Base-by-base conservation (phyloP, 805 yeast species). In the Limtongia smithiae region DNA sequence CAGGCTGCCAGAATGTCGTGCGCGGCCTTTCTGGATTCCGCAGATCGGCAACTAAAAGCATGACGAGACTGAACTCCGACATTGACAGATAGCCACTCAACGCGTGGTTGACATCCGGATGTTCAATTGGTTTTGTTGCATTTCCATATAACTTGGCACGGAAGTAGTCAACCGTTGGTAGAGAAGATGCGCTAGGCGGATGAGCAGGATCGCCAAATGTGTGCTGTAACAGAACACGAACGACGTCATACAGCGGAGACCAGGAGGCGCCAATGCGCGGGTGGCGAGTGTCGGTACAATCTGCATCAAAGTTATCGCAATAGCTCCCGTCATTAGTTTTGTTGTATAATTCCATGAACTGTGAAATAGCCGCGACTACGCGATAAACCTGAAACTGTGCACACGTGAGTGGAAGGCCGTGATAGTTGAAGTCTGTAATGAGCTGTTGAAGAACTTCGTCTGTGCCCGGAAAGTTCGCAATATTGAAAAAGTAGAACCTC, bases 201-300 rank as follows among this genome's bases (percentile, higher is more conserved):
- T 14, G 15, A 11, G 28, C 25, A n/a, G 37, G 37, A 6, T 5
- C n/a, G 12, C 17, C 28, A 30, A 40, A 40, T 12, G 21, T 27
- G 21, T 41, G 51, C 32, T 41, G 33, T 8, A 44, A 18, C 2
- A 51, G 44, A n/a, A 37, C 25, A n/a, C 39, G 37, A n/a, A 51
- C 31, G 18, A 51, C 43, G 28, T 51, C 51, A 27, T 51, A 51
- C 14, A 47, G 40, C 37, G 45, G 44, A 5, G 48, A 41, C 55
- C 55, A 51, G 18, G 48, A 48, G 7, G 41, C 44, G 7, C 9
- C 27, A 5, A 44, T 7, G 14, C n/a, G 21, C 35, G 17, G 47
- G 11, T 12, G 21, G 17, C 21, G 33, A 12, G 20, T 15, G 15
- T 22, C 40, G 20, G 34, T 37, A 32, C 22, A 15, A 14, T 27